Conservation (phyloP, 805 yeast species). For the Kodamaea leandrae region DNA sequence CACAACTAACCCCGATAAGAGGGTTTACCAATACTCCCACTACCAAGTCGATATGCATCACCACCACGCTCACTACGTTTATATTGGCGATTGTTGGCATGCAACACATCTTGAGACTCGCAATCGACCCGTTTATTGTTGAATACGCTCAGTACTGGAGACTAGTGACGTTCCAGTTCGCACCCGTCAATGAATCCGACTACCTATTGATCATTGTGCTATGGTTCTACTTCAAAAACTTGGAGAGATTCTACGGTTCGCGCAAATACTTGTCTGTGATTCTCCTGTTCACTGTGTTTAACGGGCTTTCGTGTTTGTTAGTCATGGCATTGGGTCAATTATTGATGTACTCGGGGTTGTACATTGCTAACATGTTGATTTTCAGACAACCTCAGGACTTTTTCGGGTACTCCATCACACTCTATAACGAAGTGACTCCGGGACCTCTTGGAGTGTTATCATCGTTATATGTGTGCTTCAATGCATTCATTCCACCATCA, state of each 20-base stretch:
- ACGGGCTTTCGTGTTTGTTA: constrained; percentile 37
- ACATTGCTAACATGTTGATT: constrained; percentile 8
- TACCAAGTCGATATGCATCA: constrained; percentile 34
- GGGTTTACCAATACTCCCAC: constrained; percentile 46
- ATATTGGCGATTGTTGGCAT: constrained; percentile 41
- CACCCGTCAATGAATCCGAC: constrained; percentile 61
- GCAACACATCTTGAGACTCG: constrained; percentile 43
- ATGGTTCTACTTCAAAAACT: constrained; percentile 50
- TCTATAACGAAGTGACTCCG: constrained; percentile 34
- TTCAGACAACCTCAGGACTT: not conserved
- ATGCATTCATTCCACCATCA: constrained; percentile 30
- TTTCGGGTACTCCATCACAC: constrained; percentile 21
- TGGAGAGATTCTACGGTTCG: constrained; percentile 60
- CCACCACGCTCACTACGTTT: constrained; percentile 38
- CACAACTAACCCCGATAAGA: constrained; percentile 41
- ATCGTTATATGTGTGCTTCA: constrained; percentile 39
- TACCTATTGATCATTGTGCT: constrained; percentile 44
- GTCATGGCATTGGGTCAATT: constrained; percentile 45
- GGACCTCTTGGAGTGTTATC: constrained; percentile 43
- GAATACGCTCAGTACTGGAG: constrained; percentile 61
- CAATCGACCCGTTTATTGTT: constrained; percentile 52
- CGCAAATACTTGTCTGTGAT: constrained; percentile 50
- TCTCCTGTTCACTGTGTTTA: constrained; percentile 46
- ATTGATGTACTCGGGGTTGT: constrained; percentile 12
- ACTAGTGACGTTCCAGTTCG: constrained; percentile 45